phyloP scores from a whole-genome alignment of 2,329 filamentous ascomycete genomes.

The Cercospora nicotianae region DNA sequence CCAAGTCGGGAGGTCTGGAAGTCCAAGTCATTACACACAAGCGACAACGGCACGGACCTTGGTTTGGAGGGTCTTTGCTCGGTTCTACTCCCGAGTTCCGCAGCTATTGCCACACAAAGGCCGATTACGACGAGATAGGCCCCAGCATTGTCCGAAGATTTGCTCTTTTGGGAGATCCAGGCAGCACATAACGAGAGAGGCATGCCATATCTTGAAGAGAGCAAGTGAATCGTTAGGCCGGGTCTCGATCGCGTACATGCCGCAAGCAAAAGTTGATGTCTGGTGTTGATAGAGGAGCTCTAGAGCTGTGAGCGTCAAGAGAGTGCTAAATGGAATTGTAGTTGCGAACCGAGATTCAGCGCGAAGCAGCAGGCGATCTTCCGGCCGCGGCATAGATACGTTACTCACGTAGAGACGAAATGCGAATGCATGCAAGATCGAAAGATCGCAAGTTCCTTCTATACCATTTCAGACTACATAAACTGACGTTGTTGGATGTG shows the following conservation, averaged over 20 bases:
- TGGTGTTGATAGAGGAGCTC: neutral
- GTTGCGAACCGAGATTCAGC: neutral
- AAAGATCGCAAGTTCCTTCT: neutral
- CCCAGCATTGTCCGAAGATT: constrained; percentile 95
- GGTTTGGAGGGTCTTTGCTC: constrained; percentile 95
- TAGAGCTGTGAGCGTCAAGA: neutral
- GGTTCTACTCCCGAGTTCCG: constrained; percentile 98
- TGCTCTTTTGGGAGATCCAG: constrained; percentile 87
- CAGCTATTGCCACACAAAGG: constrained; percentile 88
- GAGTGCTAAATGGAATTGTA: neutral
- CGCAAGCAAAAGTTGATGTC: neutral
- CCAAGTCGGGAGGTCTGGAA: constrained; percentile 89
- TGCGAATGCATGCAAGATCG: neutral
- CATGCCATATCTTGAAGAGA: neutral
- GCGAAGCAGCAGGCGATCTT: neutral
- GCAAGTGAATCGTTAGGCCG: neutral
- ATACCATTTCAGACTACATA: too few species aligned
- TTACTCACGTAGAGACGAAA: neutral
- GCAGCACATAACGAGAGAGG: constrained; percentile 59
- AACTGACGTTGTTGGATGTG: too few species aligned
- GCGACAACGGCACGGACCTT: constrained; percentile 93
- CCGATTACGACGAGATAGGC: constrained; percentile 89
- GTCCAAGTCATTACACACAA: constrained; percentile 98
- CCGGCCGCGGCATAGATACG: neutral
- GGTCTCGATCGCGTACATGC: neutral